Evolutionary conservation across 805 yeast genomes (phyloP).

Genomic region (Myxozyma sirexii): DNA sequence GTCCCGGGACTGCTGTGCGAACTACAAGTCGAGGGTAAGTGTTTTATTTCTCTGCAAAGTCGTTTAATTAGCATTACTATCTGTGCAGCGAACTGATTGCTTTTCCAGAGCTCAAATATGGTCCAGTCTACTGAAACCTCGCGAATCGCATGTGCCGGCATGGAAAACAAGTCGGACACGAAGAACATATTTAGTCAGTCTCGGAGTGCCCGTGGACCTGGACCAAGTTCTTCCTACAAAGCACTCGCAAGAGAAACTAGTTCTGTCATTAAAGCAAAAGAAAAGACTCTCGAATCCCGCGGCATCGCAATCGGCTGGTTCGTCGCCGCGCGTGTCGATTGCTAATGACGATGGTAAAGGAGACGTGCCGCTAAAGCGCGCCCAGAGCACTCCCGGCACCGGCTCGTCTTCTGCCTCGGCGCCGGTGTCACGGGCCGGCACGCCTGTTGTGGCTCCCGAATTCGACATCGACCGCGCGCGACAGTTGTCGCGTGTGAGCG

Average conservation of each 20-base stretch:
- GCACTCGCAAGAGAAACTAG: constrained; percentile 9
- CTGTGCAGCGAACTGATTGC: no score
- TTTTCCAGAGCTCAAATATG: constrained; percentile 40
- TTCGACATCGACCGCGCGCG: constrained; percentile 35
- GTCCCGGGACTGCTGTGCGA: constrained; percentile 9
- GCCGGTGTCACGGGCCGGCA: constrained; percentile 15
- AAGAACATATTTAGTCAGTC: constrained; percentile 60
- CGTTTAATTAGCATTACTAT: no score
- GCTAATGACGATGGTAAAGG: not conserved
- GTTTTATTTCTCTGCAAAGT: no score
- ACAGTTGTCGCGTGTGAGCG: constrained; percentile 42
- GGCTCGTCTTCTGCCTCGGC: constrained; percentile 4
- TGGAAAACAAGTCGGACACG: constrained; percentile 73
- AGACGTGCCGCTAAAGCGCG: not conserved
- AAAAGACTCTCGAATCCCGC: not conserved
- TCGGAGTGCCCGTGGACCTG: constrained; percentile 74
- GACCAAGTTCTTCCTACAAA: constrained; percentile 49
- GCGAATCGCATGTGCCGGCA: constrained; percentile 59
- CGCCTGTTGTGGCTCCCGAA: constrained; percentile 11
- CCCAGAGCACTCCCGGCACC: not conserved
- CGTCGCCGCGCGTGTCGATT: not conserved
- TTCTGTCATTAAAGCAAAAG: constrained; percentile 6
- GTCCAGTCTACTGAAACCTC: constrained; percentile 50
- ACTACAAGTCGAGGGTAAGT: constrained; percentile 12
- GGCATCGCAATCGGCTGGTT: constrained; percentile 4